Evolutionary conservation across 495 filamentous ascomycete genomes (phyloP), one percentile per base, ranked within the genome.

Genomic region (Pyrenula aspistea): DNA sequence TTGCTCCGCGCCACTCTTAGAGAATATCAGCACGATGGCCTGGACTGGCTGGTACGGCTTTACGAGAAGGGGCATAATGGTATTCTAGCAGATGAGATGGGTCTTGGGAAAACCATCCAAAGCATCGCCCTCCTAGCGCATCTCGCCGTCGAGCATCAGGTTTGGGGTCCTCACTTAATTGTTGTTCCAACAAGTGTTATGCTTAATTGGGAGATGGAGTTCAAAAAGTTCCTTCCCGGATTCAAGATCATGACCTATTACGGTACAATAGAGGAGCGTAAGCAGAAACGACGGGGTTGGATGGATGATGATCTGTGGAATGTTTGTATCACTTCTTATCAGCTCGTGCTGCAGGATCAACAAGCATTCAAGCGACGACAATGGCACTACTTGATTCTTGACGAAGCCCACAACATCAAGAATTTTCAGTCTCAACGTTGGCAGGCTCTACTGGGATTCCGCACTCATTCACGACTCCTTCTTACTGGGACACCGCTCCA

Each of bases 171-270:
- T 0, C 94, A 99, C 75, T 73, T 99, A 21, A 86, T 99, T 42
- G 86, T 99, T 59, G 94, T 99, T 4, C 94, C 94, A 1, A 97
- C 94, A 10, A 96, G 91, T 70, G 94, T 99, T 24, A 96, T 99
- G 77, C 83, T 99, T 54, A 99, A 99, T 67, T 99, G 94, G 94
- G 94, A 97, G 67, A 96, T 96, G 86, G 94, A 99, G 69, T 99
- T 99, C 77, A 97, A 97, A 65, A 97, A 97, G 69, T 99, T 91
- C 84, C 91, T 89, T 53, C 94, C 94, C 12, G 94, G 94, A 1
- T 99, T 99, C 78, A 97, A 96, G 66, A 91, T 97, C 58, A 82
- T 97, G 60, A 91, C 91, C 1, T 99, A 99, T 73, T 97, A 97
- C 66, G 94, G 94, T 12, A 87, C 82, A 48, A 83, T 87, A 63